phyloP scores from a whole-genome alignment of 116 monocot species.

The Posidonia oceanica region DNA sequence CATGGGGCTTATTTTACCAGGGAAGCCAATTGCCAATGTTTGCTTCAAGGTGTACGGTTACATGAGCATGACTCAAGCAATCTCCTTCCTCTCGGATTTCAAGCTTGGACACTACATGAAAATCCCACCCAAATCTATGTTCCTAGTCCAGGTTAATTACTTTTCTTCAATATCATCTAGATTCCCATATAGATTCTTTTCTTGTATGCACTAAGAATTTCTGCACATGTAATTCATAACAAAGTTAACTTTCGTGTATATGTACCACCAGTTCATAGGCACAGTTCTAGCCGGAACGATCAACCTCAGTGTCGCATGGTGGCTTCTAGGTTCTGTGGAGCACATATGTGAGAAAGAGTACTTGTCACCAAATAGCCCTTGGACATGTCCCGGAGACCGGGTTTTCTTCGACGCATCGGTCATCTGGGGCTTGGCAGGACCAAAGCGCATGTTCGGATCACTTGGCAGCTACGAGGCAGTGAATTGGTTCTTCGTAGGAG shows the following conservation, averaged over 20 bases:
- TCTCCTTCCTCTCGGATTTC: constrained; percentile 82
- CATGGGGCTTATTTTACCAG: constrained; percentile 74
- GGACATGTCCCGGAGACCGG: constrained; percentile 68
- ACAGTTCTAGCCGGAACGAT: constrained; percentile 75
- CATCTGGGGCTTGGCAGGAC: constrained; percentile 80
- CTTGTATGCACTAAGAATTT: not conserved
- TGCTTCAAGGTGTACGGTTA: constrained; percentile 94
- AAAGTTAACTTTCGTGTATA: too few relatives aligned
- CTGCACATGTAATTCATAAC: too few relatives aligned
- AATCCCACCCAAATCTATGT: constrained; percentile 94
- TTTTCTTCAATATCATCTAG: not conserved
- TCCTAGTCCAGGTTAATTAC: constrained; percentile 66
- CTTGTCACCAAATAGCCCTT: constrained; percentile 68
- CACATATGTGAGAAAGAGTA: constrained; percentile 55
- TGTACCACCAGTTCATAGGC: constrained; percentile 39
- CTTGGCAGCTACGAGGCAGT: constrained; percentile 53
- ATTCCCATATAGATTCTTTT: not conserved
- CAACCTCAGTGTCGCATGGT: constrained; percentile 59
- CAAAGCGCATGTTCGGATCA: constrained; percentile 54
- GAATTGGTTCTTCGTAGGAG: constrained; percentile 73
- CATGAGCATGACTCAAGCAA: constrained; percentile 92
- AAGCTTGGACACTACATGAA: constrained; percentile 99
- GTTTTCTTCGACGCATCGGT: constrained; percentile 86
- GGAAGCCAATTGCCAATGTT: constrained; percentile 76
- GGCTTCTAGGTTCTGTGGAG: constrained; percentile 66